Conservation (phyloP, 2,329 filamentous ascomycete species). For the Apiospora pterosperma region DNA sequence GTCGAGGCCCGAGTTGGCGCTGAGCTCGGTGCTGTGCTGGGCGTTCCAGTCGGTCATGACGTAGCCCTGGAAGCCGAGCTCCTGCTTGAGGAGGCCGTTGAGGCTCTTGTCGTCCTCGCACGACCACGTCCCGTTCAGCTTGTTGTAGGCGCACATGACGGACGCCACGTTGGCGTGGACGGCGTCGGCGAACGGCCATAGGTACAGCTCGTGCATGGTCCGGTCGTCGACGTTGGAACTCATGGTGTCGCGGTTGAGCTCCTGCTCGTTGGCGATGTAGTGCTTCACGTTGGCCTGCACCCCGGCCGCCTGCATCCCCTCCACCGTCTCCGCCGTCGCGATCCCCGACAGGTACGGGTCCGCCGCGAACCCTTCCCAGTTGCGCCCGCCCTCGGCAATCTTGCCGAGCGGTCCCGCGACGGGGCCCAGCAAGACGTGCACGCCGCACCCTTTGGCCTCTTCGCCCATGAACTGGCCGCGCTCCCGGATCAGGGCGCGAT, state of each 20-base stretch:
- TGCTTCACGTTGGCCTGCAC: slow-evolving; percentile 56
- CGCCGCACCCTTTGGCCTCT: slow-evolving; percentile 67
- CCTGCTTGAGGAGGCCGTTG: slow-evolving; percentile 62
- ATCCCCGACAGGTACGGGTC: slow-evolving; percentile 72
- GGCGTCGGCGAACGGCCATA: slow-evolving; percentile 68
- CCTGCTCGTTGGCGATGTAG: slow-evolving; percentile 68
- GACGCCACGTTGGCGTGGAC: slow-evolving; percentile 62
- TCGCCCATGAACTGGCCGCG: slow-evolving; percentile 66
- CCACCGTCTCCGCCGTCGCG: slow-evolving; percentile 58
- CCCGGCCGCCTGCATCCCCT: slow-evolving; percentile 50
- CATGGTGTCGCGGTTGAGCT: slow-evolving; percentile 51
- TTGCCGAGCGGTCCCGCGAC: slow-evolving; percentile 73
- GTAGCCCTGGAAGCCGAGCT: slow-evolving; percentile 70
- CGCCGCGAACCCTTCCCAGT: slow-evolving; percentile 80
- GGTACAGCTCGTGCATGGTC: slow-evolving; percentile 64
- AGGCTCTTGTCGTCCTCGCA: slow-evolving; percentile 62
- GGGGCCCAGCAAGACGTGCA: slow-evolving; percentile 74
- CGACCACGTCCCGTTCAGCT: slow-evolving; percentile 64
- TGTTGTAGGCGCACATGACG: slow-evolving; percentile 73
- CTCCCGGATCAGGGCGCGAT: slow-evolving; percentile 67
- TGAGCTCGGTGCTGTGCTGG: slow-evolving; percentile 67
- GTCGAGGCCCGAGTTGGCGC: slow-evolving; percentile 68
- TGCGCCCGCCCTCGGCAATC: slow-evolving; percentile 68
- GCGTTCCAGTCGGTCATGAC: slow-evolving; percentile 68
- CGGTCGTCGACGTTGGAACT: slow-evolving; percentile 61